A percentile compares a stretch with the other conserved stretches of the same genome.
Conservation (phyloP, 116 monocot genomes). For the Iris pallida region DNA sequence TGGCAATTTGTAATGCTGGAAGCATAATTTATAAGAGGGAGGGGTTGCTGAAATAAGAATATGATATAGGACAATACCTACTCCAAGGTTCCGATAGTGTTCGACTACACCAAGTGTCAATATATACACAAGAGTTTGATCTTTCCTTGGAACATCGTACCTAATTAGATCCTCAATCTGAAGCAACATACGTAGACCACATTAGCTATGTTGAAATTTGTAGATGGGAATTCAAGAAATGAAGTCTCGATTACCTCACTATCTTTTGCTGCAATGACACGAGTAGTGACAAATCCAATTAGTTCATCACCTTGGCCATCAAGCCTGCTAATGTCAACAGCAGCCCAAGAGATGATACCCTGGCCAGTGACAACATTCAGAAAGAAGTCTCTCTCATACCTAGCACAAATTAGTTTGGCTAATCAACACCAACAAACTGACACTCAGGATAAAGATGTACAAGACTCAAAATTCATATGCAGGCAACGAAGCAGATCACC, state of each 20-base stretch:
- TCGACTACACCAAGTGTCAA: constrained; percentile 95
- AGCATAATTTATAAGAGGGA: constrained; percentile 64
- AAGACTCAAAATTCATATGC: too few relatives aligned
- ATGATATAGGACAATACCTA: constrained; percentile 45
- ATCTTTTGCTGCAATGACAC: constrained; percentile 68
- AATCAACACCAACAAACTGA: too few relatives aligned
- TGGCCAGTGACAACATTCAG: constrained; percentile 73
- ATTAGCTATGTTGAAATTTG: constrained; percentile 8
- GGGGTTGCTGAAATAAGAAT: constrained; percentile 5
- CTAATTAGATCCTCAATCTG: constrained; percentile 78
- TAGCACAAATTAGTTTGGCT: constrained; percentile 1
- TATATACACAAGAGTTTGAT: constrained; percentile 79
- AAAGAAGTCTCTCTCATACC: constrained; percentile 97
- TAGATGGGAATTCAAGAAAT: not conserved
- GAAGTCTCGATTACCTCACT: constrained; percentile 61
- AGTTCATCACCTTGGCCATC: constrained; percentile 54
- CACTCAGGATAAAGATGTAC: too few relatives aligned
- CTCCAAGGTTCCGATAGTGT: constrained; percentile 76
- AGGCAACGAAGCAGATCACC: constrained; percentile 18
- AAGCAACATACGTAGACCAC: not conserved
- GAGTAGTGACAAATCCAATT: constrained; percentile 88
- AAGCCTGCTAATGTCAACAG: constrained; percentile 54
- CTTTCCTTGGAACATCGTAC: constrained; percentile 59
- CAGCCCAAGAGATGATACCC: constrained; percentile 94
- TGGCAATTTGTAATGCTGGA: constrained; percentile 62